Percentiles rank a stretch among this genome's conserved stretches.
Conservation (phyloP, 2,329 filamentous ascomycete genomes). For the Claviceps purpurea region DNA sequence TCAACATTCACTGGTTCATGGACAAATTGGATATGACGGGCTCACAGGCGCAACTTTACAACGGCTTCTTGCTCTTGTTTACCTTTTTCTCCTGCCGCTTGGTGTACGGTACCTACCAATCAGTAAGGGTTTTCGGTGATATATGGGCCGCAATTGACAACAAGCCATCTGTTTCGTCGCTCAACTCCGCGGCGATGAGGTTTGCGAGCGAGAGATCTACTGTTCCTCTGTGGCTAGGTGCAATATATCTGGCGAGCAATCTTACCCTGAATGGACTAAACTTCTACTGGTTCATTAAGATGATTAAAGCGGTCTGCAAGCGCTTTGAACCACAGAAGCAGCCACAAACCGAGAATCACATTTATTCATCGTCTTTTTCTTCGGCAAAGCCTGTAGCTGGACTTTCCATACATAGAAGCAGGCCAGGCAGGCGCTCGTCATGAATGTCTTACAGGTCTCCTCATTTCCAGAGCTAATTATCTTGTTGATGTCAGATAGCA, state of each 20-base stretch:
- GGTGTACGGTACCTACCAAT: slow-evolving; percentile 64
- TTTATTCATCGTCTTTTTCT: slow-evolving; percentile 17
- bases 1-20: slow-evolving; percentile 87
- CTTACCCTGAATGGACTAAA: slow-evolving; percentile 62
- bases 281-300: slow-evolving; percentile 77
- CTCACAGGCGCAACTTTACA: slow-evolving; percentile 58
- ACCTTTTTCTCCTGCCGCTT: slow-evolving; percentile 69
- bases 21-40: slow-evolving; percentile 77
- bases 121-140: slow-evolving; percentile 55
- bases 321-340: slow-evolving; percentile 46
- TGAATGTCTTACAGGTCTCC: neutral
- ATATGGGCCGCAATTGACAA: slow-evolving; percentile 40
- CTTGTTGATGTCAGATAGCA: neutral
- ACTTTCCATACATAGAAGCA: slow-evolving; percentile 15
- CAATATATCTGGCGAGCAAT: slow-evolving; percentile 56
- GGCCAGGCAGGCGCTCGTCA: slow-evolving; percentile 10
- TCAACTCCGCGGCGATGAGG: slow-evolving; percentile 16
- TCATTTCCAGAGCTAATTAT: neutral
- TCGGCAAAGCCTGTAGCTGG: slow-evolving; percentile 13
- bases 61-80: slow-evolving; percentile 56
- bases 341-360: slow-evolving; percentile 15
- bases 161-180: slow-evolving; percentile 21
- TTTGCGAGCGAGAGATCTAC: slow-evolving; percentile 34
- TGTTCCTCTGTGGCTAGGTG: slow-evolving; percentile 57
- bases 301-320: slow-evolving; percentile 68